Evolutionary conservation across 371 early-diverging fungal genomes (phyloP).

Genomic region (Mucor racemosus): DNA sequence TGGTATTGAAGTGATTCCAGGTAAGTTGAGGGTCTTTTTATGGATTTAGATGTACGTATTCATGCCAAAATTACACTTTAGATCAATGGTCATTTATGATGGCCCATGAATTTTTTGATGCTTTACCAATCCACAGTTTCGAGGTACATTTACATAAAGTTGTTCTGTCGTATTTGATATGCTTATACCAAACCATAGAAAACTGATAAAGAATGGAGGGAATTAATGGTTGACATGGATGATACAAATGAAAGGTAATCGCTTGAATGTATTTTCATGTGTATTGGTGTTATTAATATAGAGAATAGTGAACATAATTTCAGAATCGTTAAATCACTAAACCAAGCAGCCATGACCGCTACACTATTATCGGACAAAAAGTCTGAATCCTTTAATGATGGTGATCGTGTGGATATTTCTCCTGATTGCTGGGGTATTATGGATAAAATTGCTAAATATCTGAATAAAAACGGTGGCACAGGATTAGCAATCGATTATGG

Average conservation of each 20-base stretch:
- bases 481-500: conserved; percentile 94
- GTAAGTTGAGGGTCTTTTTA: conserved; percentile 28
- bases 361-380: conserved; percentile 56
- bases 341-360: conserved; percentile 69
- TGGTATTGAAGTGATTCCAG: conserved; percentile 68
- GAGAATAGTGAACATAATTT: conserved; percentile 73
- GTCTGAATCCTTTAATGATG: conserved; percentile 55
- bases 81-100: conserved; percentile 67
- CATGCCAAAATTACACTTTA: conserved; percentile 16
- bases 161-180: too few relatives aligned
- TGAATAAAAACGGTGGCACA: conserved; percentile 71
- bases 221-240: conserved; percentile 87
- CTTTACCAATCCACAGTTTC: conserved; percentile 90
- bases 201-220: conserved; percentile 85
- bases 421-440: conserved; percentile 78
- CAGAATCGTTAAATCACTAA: conserved; percentile 74
- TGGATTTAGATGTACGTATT: neutral
- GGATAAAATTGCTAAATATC: conserved; percentile 65
- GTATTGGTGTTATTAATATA: neutral
- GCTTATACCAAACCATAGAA: conserved; percentile 42
- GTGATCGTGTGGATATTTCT: conserved; percentile 83
- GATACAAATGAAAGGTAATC: conserved; percentile 57
- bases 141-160: conserved; percentile 50
- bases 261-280: neutral
- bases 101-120: conserved; percentile 98